Conservation (phyloP, 176 grass and related monocot genomes). For the Carex parvula region DNA sequence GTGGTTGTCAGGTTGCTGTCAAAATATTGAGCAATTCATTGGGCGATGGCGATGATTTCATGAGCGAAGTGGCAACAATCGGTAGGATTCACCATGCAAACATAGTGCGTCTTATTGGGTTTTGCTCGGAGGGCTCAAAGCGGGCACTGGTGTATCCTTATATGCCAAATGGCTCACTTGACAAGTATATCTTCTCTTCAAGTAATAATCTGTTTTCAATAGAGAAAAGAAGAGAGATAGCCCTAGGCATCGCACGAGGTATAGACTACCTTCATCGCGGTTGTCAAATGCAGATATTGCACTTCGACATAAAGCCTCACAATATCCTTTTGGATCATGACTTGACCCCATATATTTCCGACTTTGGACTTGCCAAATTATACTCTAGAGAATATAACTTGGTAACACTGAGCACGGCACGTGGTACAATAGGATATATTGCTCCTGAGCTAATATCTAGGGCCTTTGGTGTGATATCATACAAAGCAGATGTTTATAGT, state of each 20-base stretch:
- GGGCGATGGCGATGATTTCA: slow-evolving; percentile 46
- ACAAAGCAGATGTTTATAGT: slow-evolving; percentile 38
- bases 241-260: slow-evolving; percentile 41
- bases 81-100: slow-evolving; percentile 53
- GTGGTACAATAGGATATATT: slow-evolving; percentile 69
- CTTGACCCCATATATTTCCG: slow-evolving; percentile 48
- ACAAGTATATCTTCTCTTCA: slow-evolving; percentile 44
- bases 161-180: slow-evolving; percentile 58
- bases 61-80: slow-evolving; percentile 53
- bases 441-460: slow-evolving; percentile 69
- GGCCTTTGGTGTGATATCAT: slow-evolving; percentile 36
- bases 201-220: slow-evolving; percentile 10
- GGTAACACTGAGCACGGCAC: slow-evolving; percentile 40
- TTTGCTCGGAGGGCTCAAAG: slow-evolving; percentile 45
- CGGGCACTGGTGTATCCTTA: slow-evolving; percentile 59
- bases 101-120: slow-evolving; percentile 48
- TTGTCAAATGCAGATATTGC: slow-evolving; percentile 54
- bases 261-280: slow-evolving; percentile 62
- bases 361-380: slow-evolving; percentile 60
- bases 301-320: slow-evolving; percentile 74
- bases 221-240: slow-evolving; percentile 44
- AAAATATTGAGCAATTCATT: slow-evolving; percentile 37
- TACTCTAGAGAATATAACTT: slow-evolving; percentile 37
- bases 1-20: slow-evolving; percentile 29
- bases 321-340: slow-evolving; percentile 46